phyloP scores from a whole-genome alignment of 2,329 filamentous ascomycete genomes.

The Emmonsia crescens region DNA sequence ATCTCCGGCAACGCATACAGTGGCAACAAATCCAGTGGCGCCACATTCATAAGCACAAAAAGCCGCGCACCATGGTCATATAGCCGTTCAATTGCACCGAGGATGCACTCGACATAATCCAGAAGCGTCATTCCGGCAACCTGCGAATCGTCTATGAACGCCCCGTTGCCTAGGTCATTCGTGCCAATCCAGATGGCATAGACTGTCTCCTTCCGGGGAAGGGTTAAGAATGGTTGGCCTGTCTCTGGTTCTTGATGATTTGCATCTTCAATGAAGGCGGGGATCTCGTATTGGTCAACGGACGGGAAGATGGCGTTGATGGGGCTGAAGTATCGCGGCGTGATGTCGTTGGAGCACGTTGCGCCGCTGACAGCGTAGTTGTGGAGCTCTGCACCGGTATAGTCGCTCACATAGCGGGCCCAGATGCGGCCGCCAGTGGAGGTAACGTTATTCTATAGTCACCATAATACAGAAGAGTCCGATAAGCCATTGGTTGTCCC shows the following conservation, averaged over 20 bases:
- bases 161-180: slow-evolving; percentile 60
- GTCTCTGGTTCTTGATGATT: slow-evolving; percentile 11
- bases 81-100: slow-evolving; percentile 49
- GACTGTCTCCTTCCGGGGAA: slow-evolving; percentile 49
- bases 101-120: slow-evolving; percentile 59
- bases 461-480: neutral
- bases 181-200: slow-evolving; percentile 74
- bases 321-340: slow-evolving; percentile 42
- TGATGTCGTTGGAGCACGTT: slow-evolving; percentile 59
- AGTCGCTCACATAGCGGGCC: slow-evolving; percentile 55
- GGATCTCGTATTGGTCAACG: slow-evolving; percentile 51
- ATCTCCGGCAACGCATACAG: slow-evolving; percentile 48
- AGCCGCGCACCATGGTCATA: slow-evolving; percentile 57
- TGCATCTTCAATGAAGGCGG: slow-evolving; percentile 26
- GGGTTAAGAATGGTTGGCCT: slow-evolving; percentile 26
- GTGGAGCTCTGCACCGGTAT: slow-evolving; percentile 41
- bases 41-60: slow-evolving; percentile 61
- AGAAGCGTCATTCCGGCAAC: slow-evolving; percentile 47
- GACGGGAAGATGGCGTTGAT: slow-evolving; percentile 51
- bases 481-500: neutral
- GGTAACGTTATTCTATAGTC: slow-evolving; percentile 38
- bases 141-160: slow-evolving; percentile 57
- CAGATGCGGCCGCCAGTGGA: slow-evolving; percentile 57
- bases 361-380: slow-evolving; percentile 66
- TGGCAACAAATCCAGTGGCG: slow-evolving; percentile 56